phyloP scores from a whole-genome alignment of 352 stramenopile species.

The Blastocystis sp. region DNA sequence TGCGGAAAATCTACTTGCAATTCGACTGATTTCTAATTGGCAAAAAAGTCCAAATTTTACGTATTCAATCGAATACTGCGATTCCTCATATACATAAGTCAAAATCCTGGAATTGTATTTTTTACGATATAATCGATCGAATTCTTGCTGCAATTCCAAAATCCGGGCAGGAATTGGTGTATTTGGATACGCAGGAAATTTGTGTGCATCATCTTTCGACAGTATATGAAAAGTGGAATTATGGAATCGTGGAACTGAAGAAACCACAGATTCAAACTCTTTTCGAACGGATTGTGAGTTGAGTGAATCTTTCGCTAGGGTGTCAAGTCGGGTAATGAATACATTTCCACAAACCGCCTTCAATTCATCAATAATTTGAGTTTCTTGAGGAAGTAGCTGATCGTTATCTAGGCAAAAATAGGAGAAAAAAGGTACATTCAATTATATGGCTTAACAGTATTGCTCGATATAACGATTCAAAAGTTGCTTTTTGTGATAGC shows the following conservation, averaged over 20 bases:
- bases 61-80: background rate
- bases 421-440: background rate
- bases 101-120: background rate
- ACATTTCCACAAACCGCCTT: constrained; percentile 19
- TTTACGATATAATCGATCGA: background rate
- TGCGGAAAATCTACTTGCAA: background rate
- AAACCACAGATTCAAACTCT: background rate
- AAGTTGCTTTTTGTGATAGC: constrained; percentile 1
- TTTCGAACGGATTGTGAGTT: background rate
- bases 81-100: background rate
- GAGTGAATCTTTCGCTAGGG: constrained; percentile 16
- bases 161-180: background rate
- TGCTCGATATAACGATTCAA: background rate
- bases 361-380: background rate
- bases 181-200: background rate
- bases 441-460: background rate
- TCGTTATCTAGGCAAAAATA: background rate
- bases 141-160: background rate
- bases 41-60: background rate
- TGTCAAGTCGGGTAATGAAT: background rate
- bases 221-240: background rate
- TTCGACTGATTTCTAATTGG: background rate
- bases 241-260: background rate
- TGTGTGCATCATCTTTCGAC: background rate
- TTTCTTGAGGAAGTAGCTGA: background rate